Evolutionary conservation across 345 rosid species (phyloP).

Genomic region (Brassica carinata): DNA sequence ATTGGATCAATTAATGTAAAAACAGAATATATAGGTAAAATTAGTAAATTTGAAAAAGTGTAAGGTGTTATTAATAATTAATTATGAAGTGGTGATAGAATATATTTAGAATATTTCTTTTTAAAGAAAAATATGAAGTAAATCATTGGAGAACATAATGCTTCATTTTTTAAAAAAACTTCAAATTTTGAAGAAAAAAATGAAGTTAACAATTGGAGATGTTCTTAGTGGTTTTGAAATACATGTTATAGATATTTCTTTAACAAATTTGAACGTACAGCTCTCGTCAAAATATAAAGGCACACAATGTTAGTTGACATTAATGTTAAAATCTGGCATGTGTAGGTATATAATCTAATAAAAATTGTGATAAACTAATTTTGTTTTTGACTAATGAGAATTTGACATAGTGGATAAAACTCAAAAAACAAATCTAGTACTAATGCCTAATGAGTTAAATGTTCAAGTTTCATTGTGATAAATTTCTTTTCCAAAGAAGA

Average conservation of each 20-base stretch:
- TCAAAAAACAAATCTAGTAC: not conserved
- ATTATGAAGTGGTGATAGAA: no score
- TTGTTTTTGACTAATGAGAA: not conserved
- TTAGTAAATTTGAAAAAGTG: no score
- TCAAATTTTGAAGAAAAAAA: no score
- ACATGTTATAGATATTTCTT: not conserved
- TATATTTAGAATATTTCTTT: no score
- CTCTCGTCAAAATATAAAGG: constrained; percentile 1
- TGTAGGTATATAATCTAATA: not conserved
- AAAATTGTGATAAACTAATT: not conserved
- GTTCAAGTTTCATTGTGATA: not conserved
- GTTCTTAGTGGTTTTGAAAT: not conserved
- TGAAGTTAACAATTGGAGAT: no score
- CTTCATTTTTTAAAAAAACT: no score
- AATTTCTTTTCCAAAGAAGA: not conserved
- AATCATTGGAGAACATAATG: no score
- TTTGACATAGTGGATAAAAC: not conserved
- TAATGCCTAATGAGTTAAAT: not conserved
- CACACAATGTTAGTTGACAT: not conserved
- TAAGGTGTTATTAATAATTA: no score
- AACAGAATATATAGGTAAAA: no score
- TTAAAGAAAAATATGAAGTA: no score
- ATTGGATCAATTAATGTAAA: no score
- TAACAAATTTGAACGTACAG: not conserved
- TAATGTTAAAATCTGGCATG: not conserved